Percentiles rank a stretch among this genome's conserved stretches.
These are phyloP conservation scores for Marchantia polymorpha DNA, from an alignment of 225 moss, liverwort and hornwort genomes.

Conservation along the genomic window DNA sequence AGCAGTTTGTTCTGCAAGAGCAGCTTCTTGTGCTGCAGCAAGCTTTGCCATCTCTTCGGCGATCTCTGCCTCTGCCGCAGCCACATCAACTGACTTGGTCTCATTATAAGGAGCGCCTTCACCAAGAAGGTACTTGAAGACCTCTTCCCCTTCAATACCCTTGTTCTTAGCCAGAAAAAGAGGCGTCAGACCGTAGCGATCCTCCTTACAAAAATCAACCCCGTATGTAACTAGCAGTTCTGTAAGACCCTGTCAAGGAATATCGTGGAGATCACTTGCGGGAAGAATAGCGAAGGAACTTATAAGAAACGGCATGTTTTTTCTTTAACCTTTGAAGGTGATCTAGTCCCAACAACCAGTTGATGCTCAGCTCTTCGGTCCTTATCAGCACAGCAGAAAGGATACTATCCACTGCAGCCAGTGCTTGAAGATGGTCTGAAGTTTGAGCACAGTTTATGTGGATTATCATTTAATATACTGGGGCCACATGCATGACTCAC, in stretches of 20 bases:
- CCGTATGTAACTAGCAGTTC: constrained; percentile 82
- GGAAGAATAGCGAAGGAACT: too few relatives aligned
- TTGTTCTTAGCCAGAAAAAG: constrained; percentile 85
- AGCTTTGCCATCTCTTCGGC: constrained; percentile 49
- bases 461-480: too few relatives aligned
- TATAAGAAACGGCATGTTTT: not conserved
- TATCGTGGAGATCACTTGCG: not conserved
- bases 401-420: not conserved
- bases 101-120: constrained; percentile 97
- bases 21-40: constrained; percentile 17
- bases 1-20: not conserved
- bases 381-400: not conserved
- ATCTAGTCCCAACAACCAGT: not conserved
- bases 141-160: constrained; percentile 79
- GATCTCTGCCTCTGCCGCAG: constrained; percentile 67
- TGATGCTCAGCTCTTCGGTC: not conserved
- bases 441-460: too few relatives aligned
- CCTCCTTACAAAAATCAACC: constrained; percentile 62
- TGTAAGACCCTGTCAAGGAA: constrained; percentile 36
- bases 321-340: not conserved
- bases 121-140: constrained; percentile 81
- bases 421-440: too few relatives aligned
- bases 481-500: too few relatives aligned
- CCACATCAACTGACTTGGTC: constrained; percentile 54
- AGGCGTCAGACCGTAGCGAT: constrained; percentile 77